phyloP scores from a whole-genome alignment of 192 early-diverging fungal genomes.

The Geranomyces michiganensis region DNA sequence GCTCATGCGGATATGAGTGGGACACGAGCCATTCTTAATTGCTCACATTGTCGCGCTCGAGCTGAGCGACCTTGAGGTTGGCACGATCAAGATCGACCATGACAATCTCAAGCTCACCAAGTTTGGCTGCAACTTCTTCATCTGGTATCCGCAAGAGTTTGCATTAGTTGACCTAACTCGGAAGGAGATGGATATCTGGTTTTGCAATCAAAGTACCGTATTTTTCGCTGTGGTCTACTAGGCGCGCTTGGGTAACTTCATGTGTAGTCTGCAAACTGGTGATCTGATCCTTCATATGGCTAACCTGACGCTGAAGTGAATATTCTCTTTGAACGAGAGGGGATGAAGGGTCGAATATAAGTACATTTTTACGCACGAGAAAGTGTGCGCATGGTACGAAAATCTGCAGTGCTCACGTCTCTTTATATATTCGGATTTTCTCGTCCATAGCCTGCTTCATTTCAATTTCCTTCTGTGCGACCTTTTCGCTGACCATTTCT shows the following conservation, averaged over 20 bases:
- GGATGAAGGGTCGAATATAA: no score
- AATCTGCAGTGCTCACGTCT: no score
- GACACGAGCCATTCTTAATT: slow-evolving; percentile 21
- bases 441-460: slow-evolving; percentile 76
- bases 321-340: slow-evolving; percentile 58
- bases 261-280: slow-evolving; percentile 66
- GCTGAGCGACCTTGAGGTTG: slow-evolving; percentile 66
- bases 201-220: slow-evolving; percentile 50
- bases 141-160: slow-evolving; percentile 44
- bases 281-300: slow-evolving; percentile 75
- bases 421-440: slow-evolving; percentile 78
- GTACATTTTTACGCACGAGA: no score
- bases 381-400: no score
- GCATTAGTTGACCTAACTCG: no score
- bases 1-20: not conserved
- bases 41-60: slow-evolving; percentile 73
- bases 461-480: slow-evolving; percentile 69
- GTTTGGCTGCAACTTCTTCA: slow-evolving; percentile 75
- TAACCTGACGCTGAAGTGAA: slow-evolving; percentile 79
- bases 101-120: slow-evolving; percentile 89
- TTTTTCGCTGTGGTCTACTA: slow-evolving; percentile 65
- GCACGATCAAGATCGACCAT: slow-evolving; percentile 82
- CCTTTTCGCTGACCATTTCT: slow-evolving; percentile 69
- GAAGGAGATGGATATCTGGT: no score
- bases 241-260: slow-evolving; percentile 72